Evolutionary conservation across 2,329 filamentous ascomycete species (phyloP).

Genomic region (Lasiodiplodia hormozganensis): DNA sequence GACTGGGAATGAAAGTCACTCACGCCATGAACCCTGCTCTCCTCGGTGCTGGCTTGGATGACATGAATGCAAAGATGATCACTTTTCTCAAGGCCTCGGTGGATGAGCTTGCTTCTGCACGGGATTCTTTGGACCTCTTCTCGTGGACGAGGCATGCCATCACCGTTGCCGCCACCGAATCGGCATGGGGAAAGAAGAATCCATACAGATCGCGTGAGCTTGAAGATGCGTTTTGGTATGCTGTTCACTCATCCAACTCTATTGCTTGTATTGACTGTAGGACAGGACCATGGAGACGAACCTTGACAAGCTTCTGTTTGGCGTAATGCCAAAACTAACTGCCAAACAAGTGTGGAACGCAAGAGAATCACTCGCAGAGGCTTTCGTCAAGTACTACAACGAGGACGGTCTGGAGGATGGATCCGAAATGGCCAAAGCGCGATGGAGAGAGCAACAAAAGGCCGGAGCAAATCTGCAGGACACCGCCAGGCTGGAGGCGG

Average conservation of each 20-base stretch:
- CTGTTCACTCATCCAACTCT: too few species aligned
- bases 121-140: constrained; percentile 30
- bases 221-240: constrained; percentile 47
- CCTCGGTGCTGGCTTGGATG: constrained; percentile 42
- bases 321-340: constrained; percentile 39
- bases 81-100: constrained; percentile 38
- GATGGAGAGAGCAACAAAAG: constrained; percentile 43
- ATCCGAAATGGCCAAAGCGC: constrained; percentile 47
- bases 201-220: constrained; percentile 47
- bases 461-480: constrained; percentile 45
- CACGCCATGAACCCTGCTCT: constrained; percentile 45
- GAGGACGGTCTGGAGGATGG: constrained; percentile 47
- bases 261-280: not conserved
- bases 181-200: constrained; percentile 52
- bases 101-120: constrained; percentile 29
- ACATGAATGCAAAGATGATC: constrained; percentile 47
- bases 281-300: constrained; percentile 38
- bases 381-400: constrained; percentile 51
- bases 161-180: constrained; percentile 47
- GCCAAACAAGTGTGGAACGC: constrained; percentile 43
- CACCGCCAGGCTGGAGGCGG: constrained; percentile 52
- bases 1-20: constrained; percentile 37
- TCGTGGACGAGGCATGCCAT: constrained; percentile 41
- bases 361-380: constrained; percentile 44
- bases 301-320: constrained; percentile 37